Base-by-base conservation (phyloP, 768 basidiomycete genomes). In the Hypholoma fasciculare region DNA sequence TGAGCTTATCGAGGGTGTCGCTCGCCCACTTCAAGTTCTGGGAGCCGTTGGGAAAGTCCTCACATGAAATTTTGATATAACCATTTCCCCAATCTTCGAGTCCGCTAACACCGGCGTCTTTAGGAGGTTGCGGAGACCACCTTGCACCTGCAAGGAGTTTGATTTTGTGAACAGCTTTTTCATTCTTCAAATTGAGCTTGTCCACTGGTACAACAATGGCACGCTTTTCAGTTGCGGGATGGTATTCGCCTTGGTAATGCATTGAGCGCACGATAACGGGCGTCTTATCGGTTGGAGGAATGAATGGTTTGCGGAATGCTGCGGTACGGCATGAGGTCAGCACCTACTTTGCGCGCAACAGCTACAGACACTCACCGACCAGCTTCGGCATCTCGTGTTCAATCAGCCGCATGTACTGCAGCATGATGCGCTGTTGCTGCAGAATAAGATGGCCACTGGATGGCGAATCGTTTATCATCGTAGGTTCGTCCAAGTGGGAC, bases 11-110 rank as follows among this genome's bases (percentile, higher is more conserved):
- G 54, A 99, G 72, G 14, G 85, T 81, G 68, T 98, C 96, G 63
- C 89, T 90, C 40, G 90, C 92, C 90, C 94, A 96, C 72, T 96
- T 96, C 65, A 96, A 77, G 72, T 99, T 99, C 90, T 92, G 89
- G 26, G 85, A 79, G 1, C 87, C 83, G 63, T 84, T 79, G 7
- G 87, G 86, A 72, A 94, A 96, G 71, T 90, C 85, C 65, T 98
- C 96, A 68, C 92, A 94, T 0, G 90, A 82, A 60, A 98, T 90
- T 76, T 95, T 95, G 72, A 99, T 78, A 74, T 84, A 96, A 4
- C 96, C 96, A 56, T 92, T 82, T 52, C 80, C 77, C 70, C 79
- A 83, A 9, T 69, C 72, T 47, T 77, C 77, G 43, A 81, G 71
- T 9, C 71, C 71, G 48, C 76, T 77, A 20, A 86, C 71, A 1